A percentile compares a stretch with the other conserved stretches of the same genome.
Conservation (phyloP, 1,139 yeast species). For the Geotrichum phurueaensis region DNA sequence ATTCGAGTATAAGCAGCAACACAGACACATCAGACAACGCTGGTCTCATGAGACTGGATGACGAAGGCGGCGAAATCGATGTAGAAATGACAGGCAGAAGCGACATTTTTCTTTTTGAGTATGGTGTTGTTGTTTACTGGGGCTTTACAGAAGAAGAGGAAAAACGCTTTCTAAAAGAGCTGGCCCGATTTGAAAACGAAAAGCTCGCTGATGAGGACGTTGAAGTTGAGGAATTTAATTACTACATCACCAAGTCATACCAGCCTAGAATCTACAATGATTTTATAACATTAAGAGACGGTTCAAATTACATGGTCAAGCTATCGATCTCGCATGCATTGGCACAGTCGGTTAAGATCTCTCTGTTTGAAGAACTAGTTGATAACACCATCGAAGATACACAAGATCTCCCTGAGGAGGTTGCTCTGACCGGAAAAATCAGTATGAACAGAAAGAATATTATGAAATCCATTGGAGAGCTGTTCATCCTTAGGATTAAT, state of each 20-base stretch:
- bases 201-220: constrained; percentile 86
- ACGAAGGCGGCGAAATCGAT: constrained; percentile 92
- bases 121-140: constrained; percentile 94
- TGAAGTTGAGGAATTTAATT: constrained; percentile 89
- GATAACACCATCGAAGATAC: constrained; percentile 96
- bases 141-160: constrained; percentile 85
- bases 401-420: constrained; percentile 92
- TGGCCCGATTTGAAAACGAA: constrained; percentile 85
- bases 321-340: constrained; percentile 85
- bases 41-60: constrained; percentile 63
- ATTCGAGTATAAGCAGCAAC: background rate
- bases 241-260: constrained; percentile 84
- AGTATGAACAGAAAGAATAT: constrained; percentile 90
- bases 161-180: constrained; percentile 69
- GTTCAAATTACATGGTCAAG: constrained; percentile 82
- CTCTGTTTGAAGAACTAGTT: constrained; percentile 88
- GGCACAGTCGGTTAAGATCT: constrained; percentile 89
- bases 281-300: constrained; percentile 86
- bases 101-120: constrained; percentile 83
- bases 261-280: constrained; percentile 95
- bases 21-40: constrained; percentile 11
- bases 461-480: constrained; percentile 93
- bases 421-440: constrained; percentile 90
- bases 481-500: constrained; percentile 74
- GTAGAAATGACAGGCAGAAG: constrained; percentile 63